Evolutionary conservation across 2,329 filamentous ascomycete species (phyloP), one percentile per base, ranked within the genome.

Genomic region (Sporothrix humicola): DNA sequence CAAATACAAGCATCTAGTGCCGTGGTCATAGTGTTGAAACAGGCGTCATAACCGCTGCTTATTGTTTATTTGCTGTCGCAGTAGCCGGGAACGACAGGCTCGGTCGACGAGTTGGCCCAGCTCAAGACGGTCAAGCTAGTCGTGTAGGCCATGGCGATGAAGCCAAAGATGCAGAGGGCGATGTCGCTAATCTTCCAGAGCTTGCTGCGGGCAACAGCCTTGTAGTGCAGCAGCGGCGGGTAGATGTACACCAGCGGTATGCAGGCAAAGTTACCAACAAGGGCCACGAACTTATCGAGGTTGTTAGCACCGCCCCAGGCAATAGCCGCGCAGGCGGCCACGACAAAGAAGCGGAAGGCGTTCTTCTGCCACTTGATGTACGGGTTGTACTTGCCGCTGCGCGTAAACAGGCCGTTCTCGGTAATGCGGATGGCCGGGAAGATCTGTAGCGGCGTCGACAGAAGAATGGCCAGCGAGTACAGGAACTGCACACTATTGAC

Each of bases 291-390:
- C 83, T 98, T 98, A 84, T 99, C 96, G 72, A 99, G 85, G 82
- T 98, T 92, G 77, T 94, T 93, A 2, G 96, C 95, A 75, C 96
- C 96, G 61, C 91, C 90, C 94, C 94, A 99, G 1, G 95, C 95
- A 77, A 99, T 92, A 74, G 90, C 83, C 0, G 95, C 93, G 79
- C 96, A 98, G 31, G 96, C 82, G 79, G 93, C 89, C 69, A 98
- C 96, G 76, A 98, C 90, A 80, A 95, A 91, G 86, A 98, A 99
- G 72, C 96, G 92, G 85, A 97, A 99, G 48, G 92, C 85, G 78
- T 99, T 99, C 90, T 99, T 99, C 87, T 98, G 93, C 96, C 96
- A 99, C 85, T 99, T 99, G 86, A 99, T 97, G 80, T 93, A 96
- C 0, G 94, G 95, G 80, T 98, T 98, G 84, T 98, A 97, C 83